Base-by-base conservation (phyloP, 768 basidiomycete genomes). In the Postia placenta region DNA sequence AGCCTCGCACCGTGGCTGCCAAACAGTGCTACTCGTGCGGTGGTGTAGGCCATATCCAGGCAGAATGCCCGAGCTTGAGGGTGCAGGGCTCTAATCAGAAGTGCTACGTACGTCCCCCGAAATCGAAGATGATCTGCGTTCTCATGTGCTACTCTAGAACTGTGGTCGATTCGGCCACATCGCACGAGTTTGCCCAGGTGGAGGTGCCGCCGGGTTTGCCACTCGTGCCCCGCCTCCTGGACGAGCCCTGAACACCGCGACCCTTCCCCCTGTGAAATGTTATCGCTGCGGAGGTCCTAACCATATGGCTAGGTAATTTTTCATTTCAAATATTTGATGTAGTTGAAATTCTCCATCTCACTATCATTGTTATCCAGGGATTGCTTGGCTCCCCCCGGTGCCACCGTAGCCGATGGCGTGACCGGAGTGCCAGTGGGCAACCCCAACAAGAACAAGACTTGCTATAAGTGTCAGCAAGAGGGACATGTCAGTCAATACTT, bases 21-120 rank as follows among this genome's bases (percentile, higher is more conserved):
- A 93, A 92, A 69, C 90, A 94, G 67, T 95, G 92, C 65, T 95
- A 93, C 66, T 86, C 85, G 33, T 96, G 92, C 60, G 89, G 92
- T 22, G 93, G 92, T 45, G 81, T 96, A 56, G 92, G 92, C 52
- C 89, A 93, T 64, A 86, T 90, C 57, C 85, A 87, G 67, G 87
- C 88, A 42, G 89, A 92, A 61, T 91, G 89, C 57, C 88, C 87
- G 19, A 91, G 78, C 63, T 68, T 90, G 64, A 81, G 87, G 63
- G 66, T 85, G 25, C 85, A 83, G 56, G 70, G 76, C 57, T 74
- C 70, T 50, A 81, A 74, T 60, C 84, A 86, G 69, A 91, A 88
- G 69, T 92, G 90, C 67, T 92, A 89, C 67, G 90, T 92, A 61
- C 26, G 33, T 50, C 37, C 43, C 7, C 30, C 11, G 20, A 33